phyloP scores from a whole-genome alignment of 2,329 filamentous ascomycete genomes.

The Pseudopyricularia cyperi region DNA sequence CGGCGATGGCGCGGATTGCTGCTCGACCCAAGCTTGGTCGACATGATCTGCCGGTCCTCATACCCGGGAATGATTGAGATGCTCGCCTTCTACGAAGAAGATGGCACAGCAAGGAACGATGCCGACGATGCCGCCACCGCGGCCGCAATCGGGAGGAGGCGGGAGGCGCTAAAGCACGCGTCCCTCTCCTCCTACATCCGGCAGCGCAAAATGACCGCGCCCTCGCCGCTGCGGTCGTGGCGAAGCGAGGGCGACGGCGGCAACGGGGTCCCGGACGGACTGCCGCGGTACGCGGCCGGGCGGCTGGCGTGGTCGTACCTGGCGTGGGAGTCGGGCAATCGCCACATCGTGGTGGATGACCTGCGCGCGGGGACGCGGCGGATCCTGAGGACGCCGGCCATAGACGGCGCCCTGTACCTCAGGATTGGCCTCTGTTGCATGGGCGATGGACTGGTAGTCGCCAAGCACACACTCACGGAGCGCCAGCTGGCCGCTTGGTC shows the following conservation, averaged over 20 bases:
- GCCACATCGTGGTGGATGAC: neutral
- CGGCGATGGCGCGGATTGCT: slow-evolving; percentile 5
- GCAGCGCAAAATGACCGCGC: neutral
- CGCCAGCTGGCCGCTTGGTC: neutral
- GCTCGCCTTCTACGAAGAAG: neutral
- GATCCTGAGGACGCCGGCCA: neutral
- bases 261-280: neutral
- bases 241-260: neutral
- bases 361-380: neutral
- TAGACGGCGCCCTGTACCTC: neutral
- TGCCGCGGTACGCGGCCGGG: neutral
- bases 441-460: neutral
- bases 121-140: no score
- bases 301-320: neutral
- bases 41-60: neutral
- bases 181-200: neutral
- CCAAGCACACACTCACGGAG: neutral
- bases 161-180: neutral
- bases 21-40: slow-evolving; percentile 2
- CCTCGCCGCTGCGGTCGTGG: neutral
- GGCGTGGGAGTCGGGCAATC: neutral
- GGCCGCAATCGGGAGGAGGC: neutral
- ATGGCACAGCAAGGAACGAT: neutral
- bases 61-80: neutral
- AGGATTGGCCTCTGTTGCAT: neutral